Conservation (phyloP, 2,329 filamentous ascomycete species). For the Colletotrichum spinosum region DNA sequence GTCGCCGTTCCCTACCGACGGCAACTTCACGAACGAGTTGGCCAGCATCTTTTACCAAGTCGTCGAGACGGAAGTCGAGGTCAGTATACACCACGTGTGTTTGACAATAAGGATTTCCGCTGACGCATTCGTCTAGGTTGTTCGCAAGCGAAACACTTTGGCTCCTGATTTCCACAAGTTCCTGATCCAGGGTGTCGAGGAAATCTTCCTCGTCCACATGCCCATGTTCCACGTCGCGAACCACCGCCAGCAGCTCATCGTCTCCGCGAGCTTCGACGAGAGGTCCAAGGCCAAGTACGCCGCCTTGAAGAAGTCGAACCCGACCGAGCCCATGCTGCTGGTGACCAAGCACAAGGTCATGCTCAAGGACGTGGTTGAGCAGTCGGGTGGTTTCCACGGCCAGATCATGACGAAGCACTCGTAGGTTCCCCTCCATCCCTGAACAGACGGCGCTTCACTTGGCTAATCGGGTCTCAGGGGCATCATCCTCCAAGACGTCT, state of each 20-base stretch:
- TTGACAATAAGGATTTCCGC: background rate
- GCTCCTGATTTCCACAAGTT: slow-evolving; percentile 51
- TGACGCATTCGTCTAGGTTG: slow-evolving; percentile 37
- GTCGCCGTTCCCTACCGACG: slow-evolving; percentile 56
- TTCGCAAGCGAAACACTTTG: slow-evolving; percentile 50
- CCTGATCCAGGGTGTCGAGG: slow-evolving; percentile 49
- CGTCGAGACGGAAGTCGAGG: slow-evolving; percentile 43
- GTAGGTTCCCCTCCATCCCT: slow-evolving; percentile 38
- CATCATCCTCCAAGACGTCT: slow-evolving; percentile 41
- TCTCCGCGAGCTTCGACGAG: slow-evolving; percentile 44
- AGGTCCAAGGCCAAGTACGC: slow-evolving; percentile 40
- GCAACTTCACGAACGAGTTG: slow-evolving; percentile 52
- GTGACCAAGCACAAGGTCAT: slow-evolving; percentile 42
- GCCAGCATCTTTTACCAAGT: slow-evolving; percentile 47
- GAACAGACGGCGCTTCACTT: background rate
- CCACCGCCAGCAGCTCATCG: slow-evolving; percentile 52
- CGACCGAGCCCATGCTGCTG: slow-evolving; percentile 43
- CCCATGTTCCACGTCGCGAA: slow-evolving; percentile 55
- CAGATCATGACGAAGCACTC: slow-evolving; percentile 45
- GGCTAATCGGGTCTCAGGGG: background rate
- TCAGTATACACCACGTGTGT: background rate
- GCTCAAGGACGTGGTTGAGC: slow-evolving; percentile 40
- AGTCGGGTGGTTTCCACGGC: slow-evolving; percentile 41
- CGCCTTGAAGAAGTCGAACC: slow-evolving; percentile 41
- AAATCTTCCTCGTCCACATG: slow-evolving; percentile 49